Conservation (phyloP, 129 eudicot genomes). For the Lonicera japonica region DNA sequence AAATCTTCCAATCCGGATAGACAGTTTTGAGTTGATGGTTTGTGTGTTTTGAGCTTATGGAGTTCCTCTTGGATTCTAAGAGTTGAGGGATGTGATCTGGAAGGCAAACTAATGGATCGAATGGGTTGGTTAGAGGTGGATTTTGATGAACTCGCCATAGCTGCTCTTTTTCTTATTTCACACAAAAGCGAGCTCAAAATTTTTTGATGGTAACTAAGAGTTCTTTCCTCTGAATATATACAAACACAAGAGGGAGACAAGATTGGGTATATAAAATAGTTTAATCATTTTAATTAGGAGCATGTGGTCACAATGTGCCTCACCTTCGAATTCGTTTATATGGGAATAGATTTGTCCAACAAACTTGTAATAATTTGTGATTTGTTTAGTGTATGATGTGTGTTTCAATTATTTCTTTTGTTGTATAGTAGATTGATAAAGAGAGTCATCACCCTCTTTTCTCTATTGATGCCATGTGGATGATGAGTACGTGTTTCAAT, state of each 20-base stretch:
- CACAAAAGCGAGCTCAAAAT: background rate
- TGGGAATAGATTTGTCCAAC: background rate
- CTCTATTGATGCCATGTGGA: too few species aligned
- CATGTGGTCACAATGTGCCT: slow-evolving; percentile 15
- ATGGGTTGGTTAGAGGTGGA: slow-evolving; percentile 7
- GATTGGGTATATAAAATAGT: background rate
- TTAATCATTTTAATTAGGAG: background rate
- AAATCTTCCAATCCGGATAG: slow-evolving; percentile 31
- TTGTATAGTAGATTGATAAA: too few species aligned
- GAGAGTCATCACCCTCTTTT: too few species aligned
- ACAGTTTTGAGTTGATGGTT: slow-evolving; percentile 11
- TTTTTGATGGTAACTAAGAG: background rate
- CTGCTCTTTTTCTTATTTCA: background rate
- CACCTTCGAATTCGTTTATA: background rate
- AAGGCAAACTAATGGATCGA: slow-evolving; percentile 55
- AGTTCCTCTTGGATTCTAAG: slow-evolving; percentile 36
- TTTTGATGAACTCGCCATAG: slow-evolving; percentile 21
- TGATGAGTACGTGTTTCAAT: too few species aligned
- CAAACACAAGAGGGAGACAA: background rate
- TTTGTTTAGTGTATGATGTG: background rate
- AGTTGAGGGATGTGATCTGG: slow-evolving; percentile 36
- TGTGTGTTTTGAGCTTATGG: slow-evolving; percentile 24
- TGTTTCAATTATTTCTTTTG: too few species aligned
- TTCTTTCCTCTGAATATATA: background rate
- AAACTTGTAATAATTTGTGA: background rate